Base-by-base conservation (phyloP, 176 grass and related monocot species). In the Oryza meridionalis region DNA sequence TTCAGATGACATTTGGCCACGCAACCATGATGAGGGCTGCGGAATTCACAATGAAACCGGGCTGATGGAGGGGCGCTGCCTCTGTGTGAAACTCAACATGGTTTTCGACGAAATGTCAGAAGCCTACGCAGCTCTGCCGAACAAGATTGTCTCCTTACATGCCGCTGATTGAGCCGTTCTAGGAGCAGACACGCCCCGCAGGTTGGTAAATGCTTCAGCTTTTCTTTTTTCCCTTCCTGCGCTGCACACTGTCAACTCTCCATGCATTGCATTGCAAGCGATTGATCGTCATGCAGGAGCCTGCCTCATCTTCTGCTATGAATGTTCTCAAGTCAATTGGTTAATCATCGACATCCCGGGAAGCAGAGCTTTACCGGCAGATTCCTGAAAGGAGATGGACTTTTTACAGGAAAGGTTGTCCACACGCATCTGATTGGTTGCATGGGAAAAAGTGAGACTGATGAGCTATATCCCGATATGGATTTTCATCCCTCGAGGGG, bases 241-340 rank as follows among this genome's bases (percentile, higher is more conserved):
- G 16, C 62, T 46, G 64, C 76, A 40, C 43, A 11, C 29, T 16
- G 75, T 24, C 9, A 62, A 62, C 42, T 32, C 25, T 69, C 45
- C 61, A 11, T 3, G 79, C 85, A n/a, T 19, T 16, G 67, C 83
- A 37, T 73, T 90, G 58, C n/a, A 58, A 17, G 51, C 51, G 51
- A 17, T 55, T 0, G 5, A 1, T 21, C 67, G 15, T 27, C 45
- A 38, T 45, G 72, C 73, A 27, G 66, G 51, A 33, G 14, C 59
- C 13, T 17, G 15, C 13, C 49, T 49, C 24, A 65, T 73, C 75
- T 73, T 33, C 77, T 43, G 71, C 4, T 77, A 69, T 25, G 79
- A 19, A 27, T 31, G 75, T 47, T 38, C 69, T 37, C 40, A 32
- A 61, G 71, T 89, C 82, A 89, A 89, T 82, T 13, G 70, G 70